Percentiles rank a stretch among this genome's conserved stretches.
Evolutionary conservation across 2,329 filamentous ascomycete species (phyloP).

Genomic region (Xylaria multiplex): DNA sequence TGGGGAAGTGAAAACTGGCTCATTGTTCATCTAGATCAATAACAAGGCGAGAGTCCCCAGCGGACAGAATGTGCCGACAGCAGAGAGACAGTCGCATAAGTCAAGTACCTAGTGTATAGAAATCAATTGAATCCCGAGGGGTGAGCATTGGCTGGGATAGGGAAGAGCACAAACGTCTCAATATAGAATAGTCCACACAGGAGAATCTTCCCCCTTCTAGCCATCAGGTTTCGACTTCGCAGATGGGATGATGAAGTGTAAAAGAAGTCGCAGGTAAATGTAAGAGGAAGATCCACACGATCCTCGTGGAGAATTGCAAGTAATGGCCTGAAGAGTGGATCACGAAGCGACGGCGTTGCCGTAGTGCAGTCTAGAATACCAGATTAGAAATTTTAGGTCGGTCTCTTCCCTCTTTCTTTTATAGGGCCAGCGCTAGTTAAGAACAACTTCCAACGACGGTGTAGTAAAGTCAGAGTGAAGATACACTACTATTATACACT

Average conservation of each 20-base stretch:
- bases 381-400: neutral
- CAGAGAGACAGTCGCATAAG: too few species aligned
- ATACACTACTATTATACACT: too few species aligned
- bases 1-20: too few species aligned
- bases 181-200: neutral
- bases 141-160: too few species aligned
- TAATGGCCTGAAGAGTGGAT: slow-evolving; percentile 1
- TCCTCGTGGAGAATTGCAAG: neutral
- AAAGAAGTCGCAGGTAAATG: neutral
- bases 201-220: too few species aligned
- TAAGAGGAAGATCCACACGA: neutral
- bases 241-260: neutral
- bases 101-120: too few species aligned
- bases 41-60: too few species aligned
- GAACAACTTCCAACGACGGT: neutral
- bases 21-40: too few species aligned
- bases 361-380: slow-evolving; percentile 1
- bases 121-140: too few species aligned
- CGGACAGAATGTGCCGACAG: too few species aligned
- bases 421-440: neutral
- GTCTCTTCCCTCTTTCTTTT: neutral
- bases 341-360: neutral
- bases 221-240: neutral
- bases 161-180: neutral
- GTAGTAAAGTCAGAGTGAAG: neutral